Evolutionary conservation across 2,329 filamentous ascomycete genomes (phyloP), one percentile per base, ranked within the genome.

Genomic region (Stylonectria norvegica): DNA sequence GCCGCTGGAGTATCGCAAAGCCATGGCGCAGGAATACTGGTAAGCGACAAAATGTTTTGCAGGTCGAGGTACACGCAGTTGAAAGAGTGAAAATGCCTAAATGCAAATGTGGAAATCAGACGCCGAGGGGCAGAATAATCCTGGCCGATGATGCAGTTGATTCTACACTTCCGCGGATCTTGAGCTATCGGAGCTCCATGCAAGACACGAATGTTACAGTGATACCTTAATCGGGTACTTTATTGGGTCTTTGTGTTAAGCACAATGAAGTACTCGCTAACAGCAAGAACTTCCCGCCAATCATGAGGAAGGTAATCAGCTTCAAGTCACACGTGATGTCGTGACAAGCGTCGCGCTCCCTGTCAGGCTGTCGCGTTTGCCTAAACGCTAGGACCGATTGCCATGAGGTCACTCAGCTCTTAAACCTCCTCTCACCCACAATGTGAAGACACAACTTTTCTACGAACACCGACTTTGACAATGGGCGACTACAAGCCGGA

Each of bases 401-500:
- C 38, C 22, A 44, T 48, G 48, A 48, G 47, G 40, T 53, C 45
- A 43, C 38, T 32, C 42, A 45, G 45, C 49, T 56, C 43, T 49
- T 52, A 49, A 55, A 53, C 36, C 34, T 40, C 43, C 16, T 41
- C 36, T 47, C 39, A 45, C 47, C 48, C 42, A 39, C 16, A 41
- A 48, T 43, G 47, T 52, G 47, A 48, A 29, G 20, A 25, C 30
- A 28, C 34, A 31, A 40, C 30, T 32, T 30, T 34, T 33, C 30
- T 31, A 28, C 34, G 45, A 50, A 37, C 37, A 48, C 37, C n/a
- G n/a, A 41, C 20, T 38, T 38, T 25, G 36, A 48, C 31, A 34
- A 68, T 67, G 65, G 53, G 60, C 20, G 63, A 63, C 29, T 47
- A 36, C 10, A 59, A 55, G 19, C 55, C 62, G 33, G 73, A 78